Evolutionary conservation across 2,329 filamentous ascomycete genomes (phyloP), one percentile per base, ranked within the genome.

Genomic region (Aspergillus quadricinctus): DNA sequence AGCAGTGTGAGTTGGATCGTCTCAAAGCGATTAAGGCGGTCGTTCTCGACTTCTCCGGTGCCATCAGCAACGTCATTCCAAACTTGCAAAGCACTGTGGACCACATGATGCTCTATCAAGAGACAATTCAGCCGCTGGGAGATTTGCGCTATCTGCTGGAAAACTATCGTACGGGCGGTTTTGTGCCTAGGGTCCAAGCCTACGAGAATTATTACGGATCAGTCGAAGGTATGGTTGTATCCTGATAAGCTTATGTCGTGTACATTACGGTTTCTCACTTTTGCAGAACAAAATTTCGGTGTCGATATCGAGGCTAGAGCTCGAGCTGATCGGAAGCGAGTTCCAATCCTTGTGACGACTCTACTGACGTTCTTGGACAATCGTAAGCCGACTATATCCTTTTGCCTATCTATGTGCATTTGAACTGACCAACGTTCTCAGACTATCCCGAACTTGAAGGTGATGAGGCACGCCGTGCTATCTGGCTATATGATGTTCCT

Each of bases 131-230:
- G 74, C 94, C 94, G 5, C 73, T 87, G 49, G 89, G 90, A 41
- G 94, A 99, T 74, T 78, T 99, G 64, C 85, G 94, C 61, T 99
- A 97, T 73, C 83, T 99, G 58, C 81, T 99, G 48, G 94, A 99
- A 77, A 99, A 93, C 72, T 99, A 99, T 76, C 88, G 92, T 61
- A 99, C 94, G 6, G 94, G 94, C 61, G 90, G 88, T 63, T 99
- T 96, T 72, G 85, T 91, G 52, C 94, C 94, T 8, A 92, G 85
- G 67, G 93, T 97, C 28, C 86, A 92, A 49, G 88, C 91, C 3
- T 99, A 99, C 75, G 94, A 99, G 77, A 99, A 97, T 74, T 99
- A 99, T 77, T 99, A 99, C 80, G 97, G 97, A 75, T 92, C 90
- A 63, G 92, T 97, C 25, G 94, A 97, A 72, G 81, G 81, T 83